Base-by-base conservation (phyloP, 192 early-diverging fungal species). In the Dissophora ornata region DNA sequence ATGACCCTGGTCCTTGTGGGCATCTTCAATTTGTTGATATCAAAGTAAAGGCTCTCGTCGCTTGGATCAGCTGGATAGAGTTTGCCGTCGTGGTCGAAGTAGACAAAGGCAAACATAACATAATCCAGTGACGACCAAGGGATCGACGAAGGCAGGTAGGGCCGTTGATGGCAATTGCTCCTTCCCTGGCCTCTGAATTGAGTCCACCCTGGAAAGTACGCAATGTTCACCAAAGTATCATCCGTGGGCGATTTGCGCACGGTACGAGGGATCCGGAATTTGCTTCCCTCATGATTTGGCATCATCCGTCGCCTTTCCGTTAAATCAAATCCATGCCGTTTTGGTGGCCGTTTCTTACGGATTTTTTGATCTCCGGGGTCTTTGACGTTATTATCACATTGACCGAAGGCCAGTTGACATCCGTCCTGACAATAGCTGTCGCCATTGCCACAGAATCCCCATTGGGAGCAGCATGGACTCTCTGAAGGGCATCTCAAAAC, bases 51-150 rank as follows among this genome's bases (percentile, higher is more conserved):
- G 3, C 25, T 44, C 21, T 66, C 71, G 16, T 75, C 71, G 24
- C 60, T 66, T 3, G 79, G 68, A 53, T 83, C 82, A 64, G 83
- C 85, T 44, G 89, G 81, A 56, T 84, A 81, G 77, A 83, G 82
- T 45, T 81, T 4, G 66, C 70, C 77, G 65, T 86, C 44, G 24
- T 73, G 65, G 22, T 84, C 36, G 53, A 74, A 74, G 48, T 74
- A 74, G 8, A 40, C 48, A 62, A 57, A 84, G 40, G 71, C 64
- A 73, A 41, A 82, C 67, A 73, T 71, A 60, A 57, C 81, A 80
- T 80, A 87, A 80, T 54, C 89, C 82, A 55, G 82, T 69, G 68
- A 89, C 69, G 49, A 83, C 87, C 89, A 88, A 80, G 50, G 83
- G 62, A 80, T 91, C 81, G 58, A 80, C 64, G 44, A 87, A 51